phyloP scores from a whole-genome alignment of 306 rosid species.

The Lathyrus aphaca region DNA sequence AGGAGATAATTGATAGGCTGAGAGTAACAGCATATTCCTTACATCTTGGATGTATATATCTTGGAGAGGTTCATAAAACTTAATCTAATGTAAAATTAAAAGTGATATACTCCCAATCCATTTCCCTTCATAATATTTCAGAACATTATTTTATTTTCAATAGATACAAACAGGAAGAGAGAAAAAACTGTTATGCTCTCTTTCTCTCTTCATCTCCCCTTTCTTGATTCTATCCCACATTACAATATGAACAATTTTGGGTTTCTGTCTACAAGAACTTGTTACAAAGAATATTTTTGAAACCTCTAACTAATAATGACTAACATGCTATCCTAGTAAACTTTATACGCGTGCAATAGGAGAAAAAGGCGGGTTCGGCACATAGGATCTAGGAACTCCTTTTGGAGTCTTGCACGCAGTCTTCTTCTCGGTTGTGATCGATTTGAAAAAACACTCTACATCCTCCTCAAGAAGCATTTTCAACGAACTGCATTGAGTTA shows the following conservation, averaged over 20 bases:
- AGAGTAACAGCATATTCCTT: neutral
- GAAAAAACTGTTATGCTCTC: constrained; percentile 22
- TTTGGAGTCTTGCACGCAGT: constrained; percentile 53
- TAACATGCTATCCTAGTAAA: constrained; percentile 29
- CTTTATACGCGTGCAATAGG: constrained; percentile 76
- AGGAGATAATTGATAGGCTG: neutral
- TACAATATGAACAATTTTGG: constrained; percentile 46
- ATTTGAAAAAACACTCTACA: constrained; percentile 59
- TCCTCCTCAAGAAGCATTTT: constrained; percentile 80
- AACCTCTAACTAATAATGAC: constrained; percentile 28
- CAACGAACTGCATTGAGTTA: constrained; percentile 58
- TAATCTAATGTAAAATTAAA: neutral
- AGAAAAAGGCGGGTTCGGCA: constrained; percentile 78
- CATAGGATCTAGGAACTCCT: constrained; percentile 61
- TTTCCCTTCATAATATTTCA: constrained; percentile 33
- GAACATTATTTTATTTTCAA: constrained; percentile 28
- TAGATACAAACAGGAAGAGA: constrained; percentile 39
- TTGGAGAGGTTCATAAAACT: neutral
- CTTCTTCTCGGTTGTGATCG: constrained; percentile 58
- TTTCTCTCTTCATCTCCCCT: constrained; percentile 30
- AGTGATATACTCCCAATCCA: constrained; percentile 31
- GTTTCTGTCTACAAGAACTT: constrained; percentile 37
- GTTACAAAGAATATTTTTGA: constrained; percentile 46
- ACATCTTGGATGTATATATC: neutral
- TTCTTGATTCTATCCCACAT: constrained; percentile 38